A percentile compares a stretch with the other conserved stretches of the same genome.
phyloP scores from a whole-genome alignment of 2,329 filamentous ascomycete genomes.

The Penicillium palitans region DNA sequence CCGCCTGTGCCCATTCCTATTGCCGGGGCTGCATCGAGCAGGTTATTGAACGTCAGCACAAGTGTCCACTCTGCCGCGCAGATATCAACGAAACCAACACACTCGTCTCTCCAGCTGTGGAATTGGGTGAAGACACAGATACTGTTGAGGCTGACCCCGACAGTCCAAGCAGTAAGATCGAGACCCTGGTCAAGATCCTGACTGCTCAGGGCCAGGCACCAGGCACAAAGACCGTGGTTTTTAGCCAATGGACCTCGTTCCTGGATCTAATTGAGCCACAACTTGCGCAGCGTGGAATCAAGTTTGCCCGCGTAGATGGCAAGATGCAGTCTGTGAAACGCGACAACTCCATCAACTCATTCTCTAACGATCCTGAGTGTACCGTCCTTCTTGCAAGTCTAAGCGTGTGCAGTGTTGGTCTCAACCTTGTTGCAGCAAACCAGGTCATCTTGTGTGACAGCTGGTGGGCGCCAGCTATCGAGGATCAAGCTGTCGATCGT shows the following conservation, averaged over 20 bases:
- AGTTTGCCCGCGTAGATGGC: constrained; percentile 74
- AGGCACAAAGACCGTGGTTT: constrained; percentile 76
- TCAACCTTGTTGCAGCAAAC: constrained; percentile 83
- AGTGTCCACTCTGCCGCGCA: constrained; percentile 82
- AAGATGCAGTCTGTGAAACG: constrained; percentile 70
- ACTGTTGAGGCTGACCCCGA: constrained; percentile 60
- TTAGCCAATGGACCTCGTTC: constrained; percentile 78
- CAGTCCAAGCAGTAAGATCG: constrained; percentile 76
- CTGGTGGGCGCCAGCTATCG: constrained; percentile 92
- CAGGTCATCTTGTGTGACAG: constrained; percentile 81
- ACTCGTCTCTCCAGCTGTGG: constrained; percentile 66
- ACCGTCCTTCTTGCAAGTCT: constrained; percentile 80
- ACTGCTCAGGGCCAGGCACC: constrained; percentile 64
- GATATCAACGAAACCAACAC: constrained; percentile 60
- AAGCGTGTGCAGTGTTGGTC: constrained; percentile 77
- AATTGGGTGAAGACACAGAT: constrained; percentile 52
- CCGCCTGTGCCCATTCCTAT: constrained; percentile 79
- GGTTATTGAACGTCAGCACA: constrained; percentile 72
- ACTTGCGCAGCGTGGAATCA: constrained; percentile 60
- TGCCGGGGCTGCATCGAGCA: constrained; percentile 71
- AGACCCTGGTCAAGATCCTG: constrained; percentile 73
- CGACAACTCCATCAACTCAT: constrained; percentile 67
- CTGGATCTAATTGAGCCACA: constrained; percentile 74
- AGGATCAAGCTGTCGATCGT: constrained; percentile 86
- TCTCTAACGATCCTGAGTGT: constrained; percentile 67